Conservation (phyloP, 1,139 yeast genomes). For the Geotrichum phurueaensis region DNA sequence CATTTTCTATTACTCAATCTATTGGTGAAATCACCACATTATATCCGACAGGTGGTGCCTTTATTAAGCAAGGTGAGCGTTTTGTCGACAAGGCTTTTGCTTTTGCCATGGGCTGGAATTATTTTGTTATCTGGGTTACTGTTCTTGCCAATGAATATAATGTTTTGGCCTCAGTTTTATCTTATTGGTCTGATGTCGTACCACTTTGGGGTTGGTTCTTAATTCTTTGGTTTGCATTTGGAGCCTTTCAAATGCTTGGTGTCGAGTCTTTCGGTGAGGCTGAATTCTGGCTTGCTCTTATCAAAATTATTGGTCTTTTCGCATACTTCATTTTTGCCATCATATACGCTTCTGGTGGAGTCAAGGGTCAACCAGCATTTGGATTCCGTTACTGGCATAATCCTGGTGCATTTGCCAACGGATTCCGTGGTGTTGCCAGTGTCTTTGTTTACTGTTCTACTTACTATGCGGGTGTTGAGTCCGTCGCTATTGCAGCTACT, state of each 20-base stretch:
- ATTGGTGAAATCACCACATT: conserved; percentile 63
- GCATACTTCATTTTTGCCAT: conserved; percentile 57
- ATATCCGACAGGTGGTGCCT: conserved; percentile 59
- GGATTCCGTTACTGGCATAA: conserved; percentile 72
- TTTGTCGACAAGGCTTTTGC: conserved; percentile 56
- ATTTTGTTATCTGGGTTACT: conserved; percentile 56
- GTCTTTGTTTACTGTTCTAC: conserved; percentile 65
- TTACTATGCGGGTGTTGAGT: conserved; percentile 74
- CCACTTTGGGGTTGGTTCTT: conserved; percentile 55
- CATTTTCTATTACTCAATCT: conserved; percentile 53
- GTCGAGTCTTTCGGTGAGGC: conserved; percentile 61
- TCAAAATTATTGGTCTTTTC: conserved; percentile 49
- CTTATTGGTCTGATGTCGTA: conserved; percentile 55
- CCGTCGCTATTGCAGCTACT: conserved; percentile 84
- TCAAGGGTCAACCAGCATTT: conserved; percentile 31
- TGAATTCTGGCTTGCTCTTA: conserved; percentile 57
- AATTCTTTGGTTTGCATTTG: conserved; percentile 50
- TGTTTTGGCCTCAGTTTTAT: conserved; percentile 48
- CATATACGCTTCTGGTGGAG: conserved; percentile 62
- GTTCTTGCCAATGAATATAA: conserved; percentile 58
- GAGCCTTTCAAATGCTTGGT: conserved; percentile 51
- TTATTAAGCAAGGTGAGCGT: conserved; percentile 52
- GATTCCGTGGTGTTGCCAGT: conserved; percentile 62
- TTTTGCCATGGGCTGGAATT: conserved; percentile 57
- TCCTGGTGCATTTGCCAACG: conserved; percentile 72